A percentile compares a stretch with the other conserved stretches of the same genome.
Conservation (phyloP, 768 basidiomycete genomes). For the Imleria badia region DNA sequence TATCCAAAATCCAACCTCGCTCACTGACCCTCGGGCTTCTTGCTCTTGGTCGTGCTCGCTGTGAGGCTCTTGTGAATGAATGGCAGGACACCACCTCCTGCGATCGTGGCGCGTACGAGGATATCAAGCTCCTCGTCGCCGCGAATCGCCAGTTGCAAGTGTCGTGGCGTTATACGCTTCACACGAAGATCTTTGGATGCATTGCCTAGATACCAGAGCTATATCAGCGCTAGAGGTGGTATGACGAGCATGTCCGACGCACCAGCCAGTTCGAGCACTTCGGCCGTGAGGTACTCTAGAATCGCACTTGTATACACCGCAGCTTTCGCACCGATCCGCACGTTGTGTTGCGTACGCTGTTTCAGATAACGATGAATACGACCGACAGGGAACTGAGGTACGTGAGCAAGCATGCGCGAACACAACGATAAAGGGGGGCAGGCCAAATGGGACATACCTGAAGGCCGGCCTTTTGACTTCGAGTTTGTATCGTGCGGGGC, state of each 20-base stretch:
- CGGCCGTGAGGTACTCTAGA: constrained; percentile 93
- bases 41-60: constrained; percentile 43
- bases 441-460: constrained; percentile 52
- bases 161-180: constrained; percentile 95
- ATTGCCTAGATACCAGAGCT: constrained; percentile 57
- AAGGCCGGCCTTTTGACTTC: constrained; percentile 84
- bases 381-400: constrained; percentile 83
- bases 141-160: constrained; percentile 93
- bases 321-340: constrained; percentile 96
- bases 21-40: constrained; percentile 42
- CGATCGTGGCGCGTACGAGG: constrained; percentile 91
- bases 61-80: constrained; percentile 89
- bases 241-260: constrained; percentile 21
- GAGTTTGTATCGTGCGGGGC: constrained; percentile 52
- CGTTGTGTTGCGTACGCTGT: constrained; percentile 88
- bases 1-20: neutral
- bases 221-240: neutral
- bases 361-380: constrained; percentile 97
- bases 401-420: neutral
- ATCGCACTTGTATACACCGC: constrained; percentile 97
- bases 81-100: constrained; percentile 83
- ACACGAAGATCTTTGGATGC: constrained; percentile 97
- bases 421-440: neutral
- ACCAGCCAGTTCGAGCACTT: constrained; percentile 96
- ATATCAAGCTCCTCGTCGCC: constrained; percentile 98